phyloP scores from a whole-genome alignment of 2,329 filamentous ascomycete genomes.

The Macroventuria anomochaeta region DNA sequence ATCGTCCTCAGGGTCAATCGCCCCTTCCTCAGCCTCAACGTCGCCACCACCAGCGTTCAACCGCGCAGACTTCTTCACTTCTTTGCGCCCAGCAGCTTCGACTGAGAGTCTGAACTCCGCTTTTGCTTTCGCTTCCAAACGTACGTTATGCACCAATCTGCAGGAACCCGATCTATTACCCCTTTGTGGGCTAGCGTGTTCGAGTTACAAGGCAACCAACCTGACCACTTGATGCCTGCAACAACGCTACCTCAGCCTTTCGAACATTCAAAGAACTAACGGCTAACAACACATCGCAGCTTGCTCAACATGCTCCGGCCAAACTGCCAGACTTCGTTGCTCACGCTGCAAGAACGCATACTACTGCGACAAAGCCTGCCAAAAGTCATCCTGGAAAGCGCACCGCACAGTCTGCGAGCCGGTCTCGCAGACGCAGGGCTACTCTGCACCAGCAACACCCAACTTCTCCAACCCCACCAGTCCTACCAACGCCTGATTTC shows the following conservation, averaged over 20 bases:
- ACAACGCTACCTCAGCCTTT: not conserved
- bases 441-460: conserved; percentile 35
- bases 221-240: conserved; percentile 5
- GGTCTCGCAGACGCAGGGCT: conserved; percentile 30
- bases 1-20: conserved; percentile 32
- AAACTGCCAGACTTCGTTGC: conserved; percentile 46
- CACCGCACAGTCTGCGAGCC: conserved; percentile 57
- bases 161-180: conserved; percentile 35
- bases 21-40: conserved; percentile 23
- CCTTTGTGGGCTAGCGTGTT: conserved; percentile 22
- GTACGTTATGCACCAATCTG: conserved; percentile 36
- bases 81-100: conserved; percentile 33
- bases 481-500: conserved; percentile 28
- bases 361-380: conserved; percentile 62
- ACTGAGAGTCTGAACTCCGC: conserved; percentile 34
- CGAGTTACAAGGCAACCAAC: conserved; percentile 15
- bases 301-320: conserved; percentile 35
- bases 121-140: conserved; percentile 30
- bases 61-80: conserved; percentile 33
- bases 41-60: conserved; percentile 31
- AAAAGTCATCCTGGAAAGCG: conserved; percentile 59
- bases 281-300: conserved; percentile 21
- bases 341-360: conserved; percentile 55
- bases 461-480: conserved; percentile 37
- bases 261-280: not conserved